phyloP scores from a whole-genome alignment of 192 early-diverging fungal genomes.

The Podila clonocystis region DNA sequence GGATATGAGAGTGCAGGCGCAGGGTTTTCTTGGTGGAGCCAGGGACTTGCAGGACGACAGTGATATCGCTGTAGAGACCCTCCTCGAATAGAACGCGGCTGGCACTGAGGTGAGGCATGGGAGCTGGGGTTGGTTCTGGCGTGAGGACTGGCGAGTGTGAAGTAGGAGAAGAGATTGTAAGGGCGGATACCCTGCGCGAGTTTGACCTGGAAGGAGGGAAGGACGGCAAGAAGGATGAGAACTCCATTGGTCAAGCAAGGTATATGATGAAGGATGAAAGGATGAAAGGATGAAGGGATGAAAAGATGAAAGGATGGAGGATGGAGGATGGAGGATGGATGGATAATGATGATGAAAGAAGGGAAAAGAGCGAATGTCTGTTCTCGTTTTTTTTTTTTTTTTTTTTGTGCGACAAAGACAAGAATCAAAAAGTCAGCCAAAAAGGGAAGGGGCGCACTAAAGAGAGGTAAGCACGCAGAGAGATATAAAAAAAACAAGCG shows the following conservation, averaged over 20 bases:
- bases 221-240: slow-evolving; percentile 16
- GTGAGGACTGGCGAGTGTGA: slow-evolving; percentile 19
- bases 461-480: neutral
- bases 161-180: slow-evolving; percentile 29
- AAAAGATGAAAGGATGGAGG: neutral
- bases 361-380: neutral
- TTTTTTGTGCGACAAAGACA: slow-evolving; percentile 3
- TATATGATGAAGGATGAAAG: neutral
- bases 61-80: slow-evolving; percentile 46
- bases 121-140: slow-evolving; percentile 24
- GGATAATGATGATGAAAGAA: neutral
- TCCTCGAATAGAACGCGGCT: slow-evolving; percentile 48
- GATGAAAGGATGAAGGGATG: neutral
- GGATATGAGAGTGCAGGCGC: slow-evolving; percentile 27
- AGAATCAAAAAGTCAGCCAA: too few species aligned
- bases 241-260: neutral
- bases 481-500: too few species aligned
- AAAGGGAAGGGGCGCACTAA: neutral
- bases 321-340: neutral
- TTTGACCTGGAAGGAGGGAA: slow-evolving; percentile 46
- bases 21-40: slow-evolving; percentile 32
- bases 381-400: neutral
- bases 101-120: slow-evolving; percentile 47
- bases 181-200: slow-evolving; percentile 32
- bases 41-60: slow-evolving; percentile 26